These are phyloP conservation scores for Linnemannia exigua DNA, from an alignment of 192 early-diverging fungal genomes.

Conservation along the genomic window DNA sequence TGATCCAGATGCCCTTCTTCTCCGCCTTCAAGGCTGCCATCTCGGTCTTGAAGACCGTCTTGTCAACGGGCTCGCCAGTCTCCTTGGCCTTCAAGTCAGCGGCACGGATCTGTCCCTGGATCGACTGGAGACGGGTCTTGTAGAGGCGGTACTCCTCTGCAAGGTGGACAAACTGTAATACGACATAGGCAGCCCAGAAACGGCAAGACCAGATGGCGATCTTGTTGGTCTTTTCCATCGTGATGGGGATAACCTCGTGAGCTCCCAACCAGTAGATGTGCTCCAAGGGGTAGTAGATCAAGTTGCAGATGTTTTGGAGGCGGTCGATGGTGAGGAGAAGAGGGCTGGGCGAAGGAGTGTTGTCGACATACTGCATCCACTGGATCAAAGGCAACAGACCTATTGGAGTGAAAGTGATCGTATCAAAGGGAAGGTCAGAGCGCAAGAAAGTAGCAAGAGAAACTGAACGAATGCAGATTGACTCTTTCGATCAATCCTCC, in stretches of 20 bases:
- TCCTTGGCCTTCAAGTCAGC: slow-evolving; percentile 61
- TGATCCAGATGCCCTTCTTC: slow-evolving; percentile 74
- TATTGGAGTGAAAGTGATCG: slow-evolving; percentile 16
- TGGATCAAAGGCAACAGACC: slow-evolving; percentile 86
- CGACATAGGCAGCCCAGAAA: slow-evolving; percentile 96
- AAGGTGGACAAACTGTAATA: slow-evolving; percentile 90
- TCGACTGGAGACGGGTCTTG: slow-evolving; percentile 59
- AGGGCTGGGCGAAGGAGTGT: slow-evolving; percentile 75
- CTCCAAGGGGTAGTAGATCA: slow-evolving; percentile 96
- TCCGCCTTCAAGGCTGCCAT: slow-evolving; percentile 70
- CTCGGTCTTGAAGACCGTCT: slow-evolving; percentile 74
- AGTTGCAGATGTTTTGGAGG: slow-evolving; percentile 87
- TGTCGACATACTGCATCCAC: slow-evolving; percentile 87
- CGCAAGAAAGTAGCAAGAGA: background rate
- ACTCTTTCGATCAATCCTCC: background rate
- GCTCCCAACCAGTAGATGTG: slow-evolving; percentile 95
- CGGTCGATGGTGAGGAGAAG: slow-evolving; percentile 79
- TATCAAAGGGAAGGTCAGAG: background rate
- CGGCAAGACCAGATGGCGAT: slow-evolving; percentile 95
- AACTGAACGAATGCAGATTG: no score
- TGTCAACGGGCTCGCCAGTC: slow-evolving; percentile 56
- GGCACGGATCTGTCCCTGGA: slow-evolving; percentile 72
- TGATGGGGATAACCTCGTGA: slow-evolving; percentile 85
- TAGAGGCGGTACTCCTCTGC: slow-evolving; percentile 75
- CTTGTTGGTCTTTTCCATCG: slow-evolving; percentile 77